A percentile compares a stretch with the other conserved stretches of the same genome.
Conservation (phyloP, 2,329 filamentous ascomycete genomes). For the Mariannaea sp. region DNA sequence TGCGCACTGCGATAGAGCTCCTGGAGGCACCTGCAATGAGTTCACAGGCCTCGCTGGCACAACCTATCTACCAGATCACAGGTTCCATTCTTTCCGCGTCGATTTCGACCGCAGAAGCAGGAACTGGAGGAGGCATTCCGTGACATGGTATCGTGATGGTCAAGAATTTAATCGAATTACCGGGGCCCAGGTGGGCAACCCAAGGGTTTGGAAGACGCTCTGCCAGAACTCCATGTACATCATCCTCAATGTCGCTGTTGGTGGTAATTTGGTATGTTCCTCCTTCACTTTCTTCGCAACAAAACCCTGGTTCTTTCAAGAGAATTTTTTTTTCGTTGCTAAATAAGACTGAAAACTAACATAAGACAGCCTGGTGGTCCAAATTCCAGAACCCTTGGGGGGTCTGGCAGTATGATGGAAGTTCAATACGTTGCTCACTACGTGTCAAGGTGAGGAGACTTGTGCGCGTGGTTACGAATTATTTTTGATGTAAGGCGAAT, state of each 20-base stretch:
- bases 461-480: neutral
- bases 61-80: constrained; percentile 44
- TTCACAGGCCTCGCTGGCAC: constrained; percentile 47
- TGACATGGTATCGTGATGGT: constrained; percentile 58
- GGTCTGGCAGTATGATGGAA: constrained; percentile 53
- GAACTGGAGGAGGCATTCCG: constrained; percentile 53
- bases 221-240: constrained; percentile 57
- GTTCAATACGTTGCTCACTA: constrained; percentile 51
- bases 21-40: constrained; percentile 58
- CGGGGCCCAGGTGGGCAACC: constrained; percentile 51
- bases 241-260: constrained; percentile 61
- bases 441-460: neutral
- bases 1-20: constrained; percentile 54
- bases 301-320: too few species aligned
- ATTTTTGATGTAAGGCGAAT: neutral
- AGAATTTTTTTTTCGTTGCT: neutral
- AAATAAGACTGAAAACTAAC: neutral
- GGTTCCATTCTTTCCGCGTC: constrained; percentile 57
- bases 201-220: constrained; percentile 53
- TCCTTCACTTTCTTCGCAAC: neutral
- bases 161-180: constrained; percentile 48
- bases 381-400: constrained; percentile 49
- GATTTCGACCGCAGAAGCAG: constrained; percentile 53
- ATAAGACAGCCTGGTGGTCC: constrained; percentile 52
- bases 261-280: constrained; percentile 55